Percentiles rank a stretch among this genome's conserved stretches.
phyloP scores from a whole-genome alignment of 768 basidiomycete species.

The Sutorius australiensis region DNA sequence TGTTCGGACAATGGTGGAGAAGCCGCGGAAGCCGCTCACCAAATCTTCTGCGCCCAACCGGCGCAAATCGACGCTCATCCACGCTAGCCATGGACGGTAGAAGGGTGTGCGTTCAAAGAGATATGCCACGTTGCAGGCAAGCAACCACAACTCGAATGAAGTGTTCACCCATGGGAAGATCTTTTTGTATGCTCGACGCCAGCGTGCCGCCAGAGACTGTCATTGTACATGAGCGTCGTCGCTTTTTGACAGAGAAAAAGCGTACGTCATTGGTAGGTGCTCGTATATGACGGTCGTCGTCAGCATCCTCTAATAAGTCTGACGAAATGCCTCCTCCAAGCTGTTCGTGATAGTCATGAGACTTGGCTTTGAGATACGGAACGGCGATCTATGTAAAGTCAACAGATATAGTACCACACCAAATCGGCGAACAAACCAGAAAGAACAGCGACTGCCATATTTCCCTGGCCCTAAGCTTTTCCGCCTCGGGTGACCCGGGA shows the following conservation, averaged over 20 bases:
- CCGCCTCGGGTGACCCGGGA: constrained; percentile 58
- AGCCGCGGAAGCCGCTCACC: constrained; percentile 40
- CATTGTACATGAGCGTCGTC: constrained; percentile 1
- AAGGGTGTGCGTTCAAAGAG: constrained; percentile 82
- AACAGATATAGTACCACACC: not conserved
- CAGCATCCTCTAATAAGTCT: constrained; percentile 59
- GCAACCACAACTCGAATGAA: constrained; percentile 74
- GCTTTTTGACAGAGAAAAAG: constrained; percentile 1
- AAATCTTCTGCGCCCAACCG: constrained; percentile 77
- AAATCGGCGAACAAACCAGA: constrained; percentile 52
- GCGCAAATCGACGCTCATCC: constrained; percentile 80
- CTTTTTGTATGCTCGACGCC: constrained; percentile 62
- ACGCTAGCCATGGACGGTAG: constrained; percentile 88
- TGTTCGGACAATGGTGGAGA: not conserved
- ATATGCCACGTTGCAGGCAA: constrained; percentile 83
- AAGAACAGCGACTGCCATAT: constrained; percentile 75
- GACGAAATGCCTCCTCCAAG: constrained; percentile 75
- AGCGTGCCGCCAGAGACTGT: constrained; percentile 50
- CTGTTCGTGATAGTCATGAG: constrained; percentile 86
- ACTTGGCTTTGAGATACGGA: constrained; percentile 86
- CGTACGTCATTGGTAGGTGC: constrained; percentile 53
- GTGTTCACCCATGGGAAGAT: constrained; percentile 83
- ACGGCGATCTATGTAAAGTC: constrained; percentile 56
- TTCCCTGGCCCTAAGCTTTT: constrained; percentile 63
- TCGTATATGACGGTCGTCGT: constrained; percentile 41